phyloP scores from a whole-genome alignment of 257 asterid genomes.

The Ocimum tenuiflorum region DNA sequence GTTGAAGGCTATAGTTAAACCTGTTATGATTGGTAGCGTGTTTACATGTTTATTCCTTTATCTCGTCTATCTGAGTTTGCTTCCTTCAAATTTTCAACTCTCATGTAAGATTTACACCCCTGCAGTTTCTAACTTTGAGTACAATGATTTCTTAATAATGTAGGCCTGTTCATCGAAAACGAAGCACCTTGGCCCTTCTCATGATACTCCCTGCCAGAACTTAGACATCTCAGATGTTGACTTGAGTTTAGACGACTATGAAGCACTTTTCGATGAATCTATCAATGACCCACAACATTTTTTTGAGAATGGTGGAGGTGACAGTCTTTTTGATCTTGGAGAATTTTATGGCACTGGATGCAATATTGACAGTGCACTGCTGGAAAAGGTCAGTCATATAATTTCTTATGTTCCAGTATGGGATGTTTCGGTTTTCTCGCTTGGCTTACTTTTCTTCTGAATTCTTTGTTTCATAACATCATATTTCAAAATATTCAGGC shows the following conservation, averaged over 20 bases:
- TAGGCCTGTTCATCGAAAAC: conserved; percentile 26
- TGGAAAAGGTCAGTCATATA: conserved; percentile 23
- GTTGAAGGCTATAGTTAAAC: neutral
- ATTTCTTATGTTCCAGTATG: neutral
- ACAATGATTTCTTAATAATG: conserved; percentile 17
- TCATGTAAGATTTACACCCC: neutral
- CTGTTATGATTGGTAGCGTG: neutral
- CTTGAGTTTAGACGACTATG: conserved; percentile 37
- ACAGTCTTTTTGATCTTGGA: conserved; percentile 32
- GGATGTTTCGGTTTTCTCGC: neutral
- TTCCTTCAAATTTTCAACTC: neutral
- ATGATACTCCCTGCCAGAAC: conserved; percentile 26
- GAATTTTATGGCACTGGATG: conserved; percentile 21
- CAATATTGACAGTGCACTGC: conserved; percentile 15
- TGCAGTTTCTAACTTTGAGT: neutral
- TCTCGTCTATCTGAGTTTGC: neutral
- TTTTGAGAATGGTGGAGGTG: conserved; percentile 32
- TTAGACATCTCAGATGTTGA: conserved; percentile 33
- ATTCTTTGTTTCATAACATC: too few species aligned
- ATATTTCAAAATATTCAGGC: conserved; percentile 24
- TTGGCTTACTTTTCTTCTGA: neutral
- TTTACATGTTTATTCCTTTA: conserved; percentile 7
- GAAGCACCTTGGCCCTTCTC: conserved; percentile 22
- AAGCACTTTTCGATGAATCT: conserved; percentile 31
- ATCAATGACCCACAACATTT: conserved; percentile 29